phyloP scores from a whole-genome alignment of 345 rosid genomes.

The Acer negundo region DNA sequence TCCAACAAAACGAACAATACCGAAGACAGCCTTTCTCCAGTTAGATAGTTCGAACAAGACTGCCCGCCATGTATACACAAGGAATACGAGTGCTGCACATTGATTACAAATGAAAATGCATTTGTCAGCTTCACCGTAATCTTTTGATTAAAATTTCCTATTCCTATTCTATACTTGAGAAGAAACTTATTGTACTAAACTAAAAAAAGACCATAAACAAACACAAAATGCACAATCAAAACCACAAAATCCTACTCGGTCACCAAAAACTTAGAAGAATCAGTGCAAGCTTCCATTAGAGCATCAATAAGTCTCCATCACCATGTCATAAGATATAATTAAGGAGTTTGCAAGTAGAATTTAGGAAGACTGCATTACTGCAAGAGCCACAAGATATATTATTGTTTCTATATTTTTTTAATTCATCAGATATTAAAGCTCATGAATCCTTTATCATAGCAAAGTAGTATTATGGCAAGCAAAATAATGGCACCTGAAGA shows the following conservation, averaged over 20 bases:
- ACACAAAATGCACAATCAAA: neutral
- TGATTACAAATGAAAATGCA: neutral
- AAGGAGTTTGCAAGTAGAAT: neutral
- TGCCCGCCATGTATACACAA: conserved; percentile 80
- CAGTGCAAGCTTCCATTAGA: neutral
- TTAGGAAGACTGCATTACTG: neutral
- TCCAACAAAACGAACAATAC: conserved; percentile 46
- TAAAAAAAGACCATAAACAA: neutral
- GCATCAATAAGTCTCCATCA: neutral
- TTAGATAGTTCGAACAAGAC: conserved; percentile 78
- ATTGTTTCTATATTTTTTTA: neutral
- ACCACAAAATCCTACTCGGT: neutral
- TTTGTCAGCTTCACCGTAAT: conserved; percentile 1
- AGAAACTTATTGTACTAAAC: neutral
- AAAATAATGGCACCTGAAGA: neutral
- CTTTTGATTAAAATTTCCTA: neutral
- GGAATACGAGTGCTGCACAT: conserved; percentile 72
- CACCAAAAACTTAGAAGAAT: neutral
- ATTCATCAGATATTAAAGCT: neutral
- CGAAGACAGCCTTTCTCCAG: conserved; percentile 56
- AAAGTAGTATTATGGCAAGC: neutral
- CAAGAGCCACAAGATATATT: neutral
- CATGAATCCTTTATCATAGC: neutral
- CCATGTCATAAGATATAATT: neutral
- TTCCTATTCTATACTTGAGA: neutral